A percentile compares a stretch with the other conserved stretches of the same genome.
Evolutionary conservation across 176 grass and related monocot genomes (phyloP).

Genomic region (Zea mays): Zm-B73-REFERENCE-NAM-5.0 NC_050098.1:102952501-102953000

Average conservation of each 20-base stretch:
- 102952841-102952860: not conserved
- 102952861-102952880: not conserved
- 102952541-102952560: no score
- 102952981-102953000: not conserved
- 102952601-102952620: no score
- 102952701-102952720: not conserved
- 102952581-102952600: no score
- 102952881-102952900: not conserved
- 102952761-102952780: constrained; percentile 1
- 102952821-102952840: not conserved
- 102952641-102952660: no score
- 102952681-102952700: no score
- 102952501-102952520: no score
- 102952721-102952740: not conserved
- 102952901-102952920: not conserved
- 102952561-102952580: no score
- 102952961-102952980: not conserved
- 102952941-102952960: constrained; percentile 9
- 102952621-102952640: no score
- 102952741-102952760: constrained; percentile 31
- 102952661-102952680: no score
- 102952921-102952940: constrained; percentile 3
- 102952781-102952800: constrained; percentile 40
- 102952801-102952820: constrained; percentile 27
- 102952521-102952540: no score